Conservation (phyloP, 2,329 filamentous ascomycete species). For the Metarhizium album region DNA sequence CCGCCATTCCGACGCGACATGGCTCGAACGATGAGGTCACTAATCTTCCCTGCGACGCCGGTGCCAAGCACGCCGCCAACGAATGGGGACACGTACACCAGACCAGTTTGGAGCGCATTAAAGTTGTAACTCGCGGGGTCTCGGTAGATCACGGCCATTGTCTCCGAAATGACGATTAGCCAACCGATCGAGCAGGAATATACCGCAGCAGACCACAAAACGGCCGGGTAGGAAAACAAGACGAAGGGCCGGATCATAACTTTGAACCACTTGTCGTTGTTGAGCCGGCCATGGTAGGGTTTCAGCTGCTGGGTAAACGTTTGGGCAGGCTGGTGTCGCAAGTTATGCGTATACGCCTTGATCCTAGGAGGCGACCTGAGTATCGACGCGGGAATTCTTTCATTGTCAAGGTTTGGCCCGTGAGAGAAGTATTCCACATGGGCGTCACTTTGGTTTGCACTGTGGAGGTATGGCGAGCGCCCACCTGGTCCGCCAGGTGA, state of each 20-base stretch:
- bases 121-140: slow-evolving; percentile 65
- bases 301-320: slow-evolving; percentile 66
- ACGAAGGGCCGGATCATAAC: slow-evolving; percentile 74
- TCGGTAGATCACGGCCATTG: slow-evolving; percentile 70
- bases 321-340: slow-evolving; percentile 55
- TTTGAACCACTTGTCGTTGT: slow-evolving; percentile 67
- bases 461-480: slow-evolving; percentile 4
- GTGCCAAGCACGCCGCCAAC: slow-evolving; percentile 84
- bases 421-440: slow-evolving; percentile 15
- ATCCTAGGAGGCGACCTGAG: slow-evolving; percentile 23
- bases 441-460: slow-evolving; percentile 11
- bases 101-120: slow-evolving; percentile 64
- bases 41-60: slow-evolving; percentile 78
- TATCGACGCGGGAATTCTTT: slow-evolving; percentile 28
- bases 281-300: slow-evolving; percentile 68
- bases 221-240: slow-evolving; percentile 75
- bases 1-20: slow-evolving; percentile 85
- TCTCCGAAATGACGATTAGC: slow-evolving; percentile 91
- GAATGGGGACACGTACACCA: slow-evolving; percentile 86
- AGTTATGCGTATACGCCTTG: slow-evolving; percentile 56
- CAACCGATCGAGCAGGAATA: slow-evolving; percentile 87
- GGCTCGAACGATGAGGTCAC: slow-evolving; percentile 70
- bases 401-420: slow-evolving; percentile 28
- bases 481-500: neutral
- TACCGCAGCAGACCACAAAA: slow-evolving; percentile 77